A percentile compares a stretch with the other conserved stretches of the same genome.
phyloP scores from a whole-genome alignment of 2,329 filamentous ascomycete genomes.

The Endothia cerciana region DNA sequence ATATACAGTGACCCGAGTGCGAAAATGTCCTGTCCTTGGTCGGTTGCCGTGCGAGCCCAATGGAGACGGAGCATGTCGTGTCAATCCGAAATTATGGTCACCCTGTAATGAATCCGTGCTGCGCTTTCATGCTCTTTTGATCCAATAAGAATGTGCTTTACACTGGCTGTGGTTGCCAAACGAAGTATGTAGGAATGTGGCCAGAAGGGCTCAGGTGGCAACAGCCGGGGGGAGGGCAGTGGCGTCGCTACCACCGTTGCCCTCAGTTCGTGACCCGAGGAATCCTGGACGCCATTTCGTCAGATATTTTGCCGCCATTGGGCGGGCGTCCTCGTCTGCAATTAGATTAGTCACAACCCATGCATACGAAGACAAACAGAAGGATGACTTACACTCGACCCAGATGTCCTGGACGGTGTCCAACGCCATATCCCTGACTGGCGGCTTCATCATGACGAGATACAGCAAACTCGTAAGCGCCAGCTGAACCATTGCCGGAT shows the following conservation, averaged over 20 bases:
- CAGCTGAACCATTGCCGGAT: conserved; percentile 66
- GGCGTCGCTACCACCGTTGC: conserved; percentile 9
- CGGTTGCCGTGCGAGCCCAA: neutral
- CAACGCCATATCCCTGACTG: conserved; percentile 64
- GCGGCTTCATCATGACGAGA: conserved; percentile 69
- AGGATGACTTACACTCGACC: conserved; percentile 60
- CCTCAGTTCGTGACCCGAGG: conserved; percentile 40
- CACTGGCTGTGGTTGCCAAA: neutral
- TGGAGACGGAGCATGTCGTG: neutral
- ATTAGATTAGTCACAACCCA: conserved; percentile 6
- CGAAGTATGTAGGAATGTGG: neutral
- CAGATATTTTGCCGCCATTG: conserved; percentile 66
- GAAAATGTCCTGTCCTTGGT: neutral
- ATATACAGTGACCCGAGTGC: neutral
- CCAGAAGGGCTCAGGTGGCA: conserved; percentile 11
- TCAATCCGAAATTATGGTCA: neutral
- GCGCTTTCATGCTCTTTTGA: neutral
- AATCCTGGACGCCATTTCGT: conserved; percentile 63
- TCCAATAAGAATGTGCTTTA: neutral
- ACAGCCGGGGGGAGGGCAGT: conserved; percentile 19
- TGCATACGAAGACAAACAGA: neutral
- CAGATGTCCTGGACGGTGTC: conserved; percentile 70
- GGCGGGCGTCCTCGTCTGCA: conserved; percentile 64
- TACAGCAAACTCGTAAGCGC: conserved; percentile 69
- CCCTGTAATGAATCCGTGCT: conserved; percentile 6